A percentile compares a stretch with the other conserved stretches of the same genome.
Evolutionary conservation across 495 filamentous ascomycete species (phyloP).

Genomic region (Penicillium atrosanguineum): DNA sequence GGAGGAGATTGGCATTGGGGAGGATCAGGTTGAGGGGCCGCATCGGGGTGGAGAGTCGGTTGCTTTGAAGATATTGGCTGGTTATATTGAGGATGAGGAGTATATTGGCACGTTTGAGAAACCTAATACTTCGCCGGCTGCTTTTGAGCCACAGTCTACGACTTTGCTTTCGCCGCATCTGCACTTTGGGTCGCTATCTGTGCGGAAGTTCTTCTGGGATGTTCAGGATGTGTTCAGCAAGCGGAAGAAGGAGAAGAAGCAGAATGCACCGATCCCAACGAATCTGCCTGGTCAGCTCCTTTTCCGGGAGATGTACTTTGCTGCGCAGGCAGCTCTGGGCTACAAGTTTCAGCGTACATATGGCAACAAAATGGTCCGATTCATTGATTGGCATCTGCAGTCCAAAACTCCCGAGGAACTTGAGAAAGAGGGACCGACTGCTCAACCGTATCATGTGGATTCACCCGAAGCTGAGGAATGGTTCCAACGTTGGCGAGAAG

Average conservation of each 20-base stretch:
- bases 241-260: slow-evolving; percentile 43
- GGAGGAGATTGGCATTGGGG: slow-evolving; percentile 58
- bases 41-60: slow-evolving; percentile 62
- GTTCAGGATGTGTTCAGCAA: slow-evolving; percentile 53
- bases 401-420: slow-evolving; percentile 44
- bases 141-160: slow-evolving; percentile 64
- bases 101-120: slow-evolving; percentile 70
- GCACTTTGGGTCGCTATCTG: slow-evolving; percentile 65
- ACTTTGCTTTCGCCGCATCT: slow-evolving; percentile 67
- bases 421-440: slow-evolving; percentile 8
- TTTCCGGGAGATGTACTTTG: slow-evolving; percentile 78
- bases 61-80: slow-evolving; percentile 49
- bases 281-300: slow-evolving; percentile 66
- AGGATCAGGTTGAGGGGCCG: slow-evolving; percentile 49
- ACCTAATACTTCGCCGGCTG: slow-evolving; percentile 66
- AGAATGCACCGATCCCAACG: slow-evolving; percentile 52
- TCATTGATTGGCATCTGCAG: slow-evolving; percentile 70
- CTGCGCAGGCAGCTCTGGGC: slow-evolving; percentile 63
- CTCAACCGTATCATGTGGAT: slow-evolving; percentile 53
- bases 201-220: slow-evolving; percentile 66
- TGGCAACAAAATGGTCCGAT: slow-evolving; percentile 58
- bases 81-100: slow-evolving; percentile 53
- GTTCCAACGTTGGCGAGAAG: slow-evolving; percentile 63
- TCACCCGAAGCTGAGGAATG: slow-evolving; percentile 53
- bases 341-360: slow-evolving; percentile 54